Percentiles rank a stretch among this genome's conserved stretches.
Evolutionary conservation across 2,329 filamentous ascomycete species (phyloP).

Genomic region (Cryphonectria nitschkei): DNA sequence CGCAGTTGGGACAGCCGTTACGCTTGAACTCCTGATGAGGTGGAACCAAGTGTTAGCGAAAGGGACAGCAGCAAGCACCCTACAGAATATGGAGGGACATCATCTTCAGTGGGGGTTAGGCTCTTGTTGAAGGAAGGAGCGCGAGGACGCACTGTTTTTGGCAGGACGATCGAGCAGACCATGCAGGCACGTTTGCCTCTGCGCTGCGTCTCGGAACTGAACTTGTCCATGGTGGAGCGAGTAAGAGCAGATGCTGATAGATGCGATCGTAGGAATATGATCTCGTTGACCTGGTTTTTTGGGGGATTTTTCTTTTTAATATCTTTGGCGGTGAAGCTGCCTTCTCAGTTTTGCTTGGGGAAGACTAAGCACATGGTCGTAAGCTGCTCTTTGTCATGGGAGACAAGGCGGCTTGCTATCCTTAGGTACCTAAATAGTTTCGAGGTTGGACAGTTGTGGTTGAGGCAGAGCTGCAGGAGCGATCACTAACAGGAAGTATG

Average conservation of each 20-base stretch:
- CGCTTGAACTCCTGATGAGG: slow-evolving; percentile 74
- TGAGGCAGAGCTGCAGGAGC: background rate
- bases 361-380: background rate
- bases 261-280: background rate
- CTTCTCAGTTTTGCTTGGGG: background rate
- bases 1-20: slow-evolving; percentile 95
- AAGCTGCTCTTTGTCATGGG: background rate
- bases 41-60: slow-evolving; percentile 28
- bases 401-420: background rate
- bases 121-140: background rate
- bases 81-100: background rate
- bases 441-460: background rate
- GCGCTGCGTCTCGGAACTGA: slow-evolving; percentile 55
- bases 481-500: slow-evolving; percentile 7
- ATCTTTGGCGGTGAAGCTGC: background rate
- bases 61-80: slow-evolving; percentile 10
- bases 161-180: slow-evolving; percentile 95
- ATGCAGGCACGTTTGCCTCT: slow-evolving; percentile 95
- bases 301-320: background rate
- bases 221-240: slow-evolving; percentile 11
- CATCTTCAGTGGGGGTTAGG: background rate
- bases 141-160: slow-evolving; percentile 64
- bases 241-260: background rate
- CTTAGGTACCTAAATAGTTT: background rate
- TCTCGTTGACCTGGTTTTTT: background rate